These are phyloP conservation scores for Leucocoprinus leucothites DNA, from an alignment of 768 basidiomycete genomes.

Conservation along the genomic window DNA sequence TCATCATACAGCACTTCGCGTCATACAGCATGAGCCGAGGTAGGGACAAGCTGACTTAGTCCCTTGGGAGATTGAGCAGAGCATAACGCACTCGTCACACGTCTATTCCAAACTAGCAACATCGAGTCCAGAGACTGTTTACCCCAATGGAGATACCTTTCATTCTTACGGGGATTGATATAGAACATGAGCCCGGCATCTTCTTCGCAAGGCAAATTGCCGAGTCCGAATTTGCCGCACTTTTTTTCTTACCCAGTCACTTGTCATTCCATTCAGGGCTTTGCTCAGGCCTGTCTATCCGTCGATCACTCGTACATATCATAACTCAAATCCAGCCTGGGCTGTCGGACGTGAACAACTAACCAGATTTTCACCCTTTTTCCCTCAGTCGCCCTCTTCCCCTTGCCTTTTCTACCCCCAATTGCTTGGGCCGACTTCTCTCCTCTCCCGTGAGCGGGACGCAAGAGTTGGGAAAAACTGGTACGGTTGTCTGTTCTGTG, in stretches of 20 bases:
- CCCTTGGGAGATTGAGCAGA: neutral
- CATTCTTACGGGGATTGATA: slow-evolving; percentile 6
- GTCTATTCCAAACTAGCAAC: neutral
- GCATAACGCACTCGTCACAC: neutral
- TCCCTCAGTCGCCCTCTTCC: too few species aligned
- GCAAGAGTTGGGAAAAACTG: too few species aligned
- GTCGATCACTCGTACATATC: slow-evolving; percentile 7
- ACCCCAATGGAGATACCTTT: slow-evolving; percentile 6
- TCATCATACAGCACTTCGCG: too few species aligned
- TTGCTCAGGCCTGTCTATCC: neutral
- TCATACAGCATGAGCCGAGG: neutral
- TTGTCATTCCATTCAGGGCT: neutral
- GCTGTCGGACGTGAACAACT: too few species aligned
- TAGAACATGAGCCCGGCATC: slow-evolving; percentile 7
- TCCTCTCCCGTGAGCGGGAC: too few species aligned
- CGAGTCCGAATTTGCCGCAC: neutral
- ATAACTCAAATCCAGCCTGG: slow-evolving; percentile 5
- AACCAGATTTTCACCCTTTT: too few species aligned
- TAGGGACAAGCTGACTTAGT: too few species aligned
- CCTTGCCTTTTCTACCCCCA: too few species aligned
- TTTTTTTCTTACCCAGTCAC: too few species aligned
- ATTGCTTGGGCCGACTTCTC: too few species aligned
- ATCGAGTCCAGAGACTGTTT: neutral
- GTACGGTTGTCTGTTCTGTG: too few species aligned
- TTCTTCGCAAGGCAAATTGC: neutral